Conservation (phyloP, 2,329 filamentous ascomycete species). For the Hymenotorrendiella dingleyae region DNA sequence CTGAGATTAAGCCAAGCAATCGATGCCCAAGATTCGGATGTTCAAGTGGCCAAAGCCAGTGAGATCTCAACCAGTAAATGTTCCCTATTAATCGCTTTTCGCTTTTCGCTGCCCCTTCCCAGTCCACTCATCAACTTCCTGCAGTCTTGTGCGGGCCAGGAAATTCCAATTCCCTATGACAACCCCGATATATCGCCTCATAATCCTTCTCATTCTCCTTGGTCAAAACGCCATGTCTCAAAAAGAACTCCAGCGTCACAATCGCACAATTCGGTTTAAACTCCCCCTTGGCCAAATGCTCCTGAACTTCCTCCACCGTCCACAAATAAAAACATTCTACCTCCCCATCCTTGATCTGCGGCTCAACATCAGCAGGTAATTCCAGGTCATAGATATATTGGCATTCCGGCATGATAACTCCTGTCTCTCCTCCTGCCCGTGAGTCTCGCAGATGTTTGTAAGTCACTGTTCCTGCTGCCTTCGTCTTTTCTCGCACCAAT, state of each 20-base stretch:
- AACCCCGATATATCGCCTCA: slow-evolving; percentile 64
- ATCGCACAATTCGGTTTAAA: slow-evolving; percentile 94
- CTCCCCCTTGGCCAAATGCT: slow-evolving; percentile 61
- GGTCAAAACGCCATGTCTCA: slow-evolving; percentile 76
- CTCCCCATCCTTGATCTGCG: slow-evolving; percentile 78
- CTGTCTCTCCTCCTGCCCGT: slow-evolving; percentile 71
- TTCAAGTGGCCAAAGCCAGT: too few relatives aligned
- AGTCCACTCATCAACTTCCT: background rate
- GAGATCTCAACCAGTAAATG: too few relatives aligned
- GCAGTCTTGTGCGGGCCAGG: slow-evolving; percentile 36
- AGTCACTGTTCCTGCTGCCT: slow-evolving; percentile 63
- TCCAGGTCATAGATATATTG: slow-evolving; percentile 90
- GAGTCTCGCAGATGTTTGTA: slow-evolving; percentile 79
- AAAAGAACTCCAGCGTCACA: slow-evolving; percentile 82
- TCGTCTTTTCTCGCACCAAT: slow-evolving; percentile 56
- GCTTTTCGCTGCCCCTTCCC: too few relatives aligned
- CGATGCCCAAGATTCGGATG: too few relatives aligned
- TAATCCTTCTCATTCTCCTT: slow-evolving; percentile 72
- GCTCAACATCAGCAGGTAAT: slow-evolving; percentile 61
- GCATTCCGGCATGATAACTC: slow-evolving; percentile 81
- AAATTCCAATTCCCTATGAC: slow-evolving; percentile 78
- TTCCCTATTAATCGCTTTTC: too few relatives aligned
- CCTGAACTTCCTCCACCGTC: slow-evolving; percentile 69
- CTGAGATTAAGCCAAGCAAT: too few relatives aligned
- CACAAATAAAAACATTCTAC: slow-evolving; percentile 79